Evolutionary conservation across 1,284 basidiomycete species (phyloP), one percentile per base, ranked within the genome.

Genomic region (Rhodotorula mucilaginosa): DNA sequence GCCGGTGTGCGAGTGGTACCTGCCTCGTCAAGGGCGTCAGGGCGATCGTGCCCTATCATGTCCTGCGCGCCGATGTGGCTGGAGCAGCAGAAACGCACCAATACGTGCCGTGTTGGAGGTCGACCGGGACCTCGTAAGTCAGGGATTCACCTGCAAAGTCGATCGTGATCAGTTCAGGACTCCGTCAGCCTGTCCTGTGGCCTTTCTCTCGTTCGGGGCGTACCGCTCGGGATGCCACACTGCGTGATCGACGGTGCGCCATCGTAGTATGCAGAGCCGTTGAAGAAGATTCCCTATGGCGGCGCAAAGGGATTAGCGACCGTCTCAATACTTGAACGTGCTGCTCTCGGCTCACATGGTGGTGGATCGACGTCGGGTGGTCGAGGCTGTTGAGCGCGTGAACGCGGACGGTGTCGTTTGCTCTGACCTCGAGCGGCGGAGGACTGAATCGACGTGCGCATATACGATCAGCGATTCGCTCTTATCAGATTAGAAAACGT

Each of bases 181-280:
- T 34, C 34, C 6, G 8, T 29, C 29, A 49, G 60, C 44, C 5
- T 10, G 19, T 34, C 19, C 16, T 48, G 10, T 4, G 34, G 26
- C 23, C 8, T 3, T 8, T 18, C n/a, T 39, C 2, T 19, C 21
- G 5, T 4, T 19, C 21, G 5, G 7, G 23, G 39, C 63, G 51
- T 21, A 66, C 89, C 89, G 0, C 87, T 86, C 0, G 95, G 94
- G 48, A 96, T 92, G 51, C 91, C 90, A 79, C 94, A 97, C 84
- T 97, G 92, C 2, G 90, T 87, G 61, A 94, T 87, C 16, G 86
- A 87, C 56, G 87, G 82, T 1, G 95, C 93, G 54, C 95, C 95
- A 81, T 98, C 95, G 83, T 88, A 90, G 88, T 91, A 95, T 49
- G 87, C 87, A 0, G 90, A 54, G 5, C 64, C 61, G 58, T 69